Percentiles rank a stretch among this genome's conserved stretches.
Conservation (phyloP, 768 basidiomycete species). For the Cantharellus anzutake region DNA sequence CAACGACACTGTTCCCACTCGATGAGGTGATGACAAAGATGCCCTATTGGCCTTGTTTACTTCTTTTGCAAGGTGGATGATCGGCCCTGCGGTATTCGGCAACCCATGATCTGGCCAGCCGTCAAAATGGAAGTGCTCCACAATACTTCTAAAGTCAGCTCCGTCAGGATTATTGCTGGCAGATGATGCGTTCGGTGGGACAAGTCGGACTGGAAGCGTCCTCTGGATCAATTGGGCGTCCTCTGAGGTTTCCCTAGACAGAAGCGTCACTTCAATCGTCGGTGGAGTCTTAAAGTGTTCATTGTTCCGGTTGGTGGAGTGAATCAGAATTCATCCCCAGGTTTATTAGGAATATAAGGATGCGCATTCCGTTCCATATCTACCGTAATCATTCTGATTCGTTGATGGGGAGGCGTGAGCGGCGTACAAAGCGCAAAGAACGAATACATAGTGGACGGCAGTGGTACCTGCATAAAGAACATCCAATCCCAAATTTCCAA, state of each 20-base stretch:
- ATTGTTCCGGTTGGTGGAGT: background rate
- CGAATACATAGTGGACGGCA: background rate
- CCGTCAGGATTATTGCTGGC: background rate
- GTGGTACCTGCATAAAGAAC: background rate
- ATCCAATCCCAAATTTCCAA: too few relatives aligned
- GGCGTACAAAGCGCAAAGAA: conserved; percentile 23
- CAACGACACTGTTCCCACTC: conserved; percentile 78
- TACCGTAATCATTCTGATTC: conserved; percentile 55
- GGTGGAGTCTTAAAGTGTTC: conserved; percentile 20
- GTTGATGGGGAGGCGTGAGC: conserved; percentile 17
- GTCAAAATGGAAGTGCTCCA: conserved; percentile 52
- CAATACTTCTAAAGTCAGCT: conserved; percentile 12
- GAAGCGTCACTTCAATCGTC: conserved; percentile 39
- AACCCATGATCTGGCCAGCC: conserved; percentile 80
- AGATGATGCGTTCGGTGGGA: background rate
- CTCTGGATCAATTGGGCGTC: conserved; percentile 45
- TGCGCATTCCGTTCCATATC: conserved; percentile 52
- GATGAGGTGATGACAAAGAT: conserved; percentile 18
- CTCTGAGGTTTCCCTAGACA: conserved; percentile 25
- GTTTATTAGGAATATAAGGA: conserved; percentile 42
- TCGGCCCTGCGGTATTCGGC: conserved; percentile 19
- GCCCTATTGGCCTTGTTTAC: background rate
- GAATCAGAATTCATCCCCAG: background rate
- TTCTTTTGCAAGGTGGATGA: background rate
- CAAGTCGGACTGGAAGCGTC: conserved; percentile 20